These are phyloP conservation scores for Phytopythium mirpurense DNA, from an alignment of 352 stramenopile species.

Conservation along the genomic window DNA sequence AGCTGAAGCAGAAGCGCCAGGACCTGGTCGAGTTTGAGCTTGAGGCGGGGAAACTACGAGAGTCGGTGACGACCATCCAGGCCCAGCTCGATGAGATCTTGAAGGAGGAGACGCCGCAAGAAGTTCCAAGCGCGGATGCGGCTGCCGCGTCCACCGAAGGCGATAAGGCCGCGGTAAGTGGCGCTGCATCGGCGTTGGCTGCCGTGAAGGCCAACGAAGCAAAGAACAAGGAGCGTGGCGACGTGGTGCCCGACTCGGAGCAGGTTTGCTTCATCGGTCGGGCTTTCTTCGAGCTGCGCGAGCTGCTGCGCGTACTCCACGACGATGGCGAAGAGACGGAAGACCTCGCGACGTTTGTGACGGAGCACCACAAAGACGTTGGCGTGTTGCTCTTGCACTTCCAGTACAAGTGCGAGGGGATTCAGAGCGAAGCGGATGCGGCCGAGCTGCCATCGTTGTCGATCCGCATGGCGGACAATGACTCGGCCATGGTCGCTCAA, in stretches of 20 bases:
- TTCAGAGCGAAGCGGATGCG: conserved; percentile 18
- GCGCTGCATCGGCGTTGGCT: background rate
- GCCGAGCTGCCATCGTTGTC: conserved; percentile 10
- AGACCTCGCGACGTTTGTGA: conserved; percentile 33
- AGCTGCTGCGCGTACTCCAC: conserved; percentile 37
- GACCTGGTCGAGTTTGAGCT: conserved; percentile 32
- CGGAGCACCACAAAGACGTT: conserved; percentile 27
- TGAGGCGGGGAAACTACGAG: conserved; percentile 13
- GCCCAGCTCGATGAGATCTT: conserved; percentile 9
- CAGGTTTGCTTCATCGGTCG: conserved; percentile 34
- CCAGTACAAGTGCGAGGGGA: conserved; percentile 38
- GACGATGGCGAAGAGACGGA: conserved; percentile 36
- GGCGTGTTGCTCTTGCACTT: conserved; percentile 35
- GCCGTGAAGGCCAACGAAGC: background rate
- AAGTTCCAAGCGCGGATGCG: background rate
- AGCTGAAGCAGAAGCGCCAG: conserved; percentile 39
- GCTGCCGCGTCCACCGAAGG: background rate
- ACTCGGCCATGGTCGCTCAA: conserved; percentile 9
- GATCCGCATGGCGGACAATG: conserved; percentile 32
- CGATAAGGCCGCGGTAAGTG: background rate
- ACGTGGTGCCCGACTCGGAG: background rate
- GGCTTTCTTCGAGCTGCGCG: conserved; percentile 34
- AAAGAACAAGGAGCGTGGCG: background rate
- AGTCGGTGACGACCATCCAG: conserved; percentile 7
- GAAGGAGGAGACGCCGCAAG: background rate